These are phyloP conservation scores for Lactifluus echinatus DNA, from an alignment of 768 basidiomycete genomes.

Conservation along the genomic window DNA sequence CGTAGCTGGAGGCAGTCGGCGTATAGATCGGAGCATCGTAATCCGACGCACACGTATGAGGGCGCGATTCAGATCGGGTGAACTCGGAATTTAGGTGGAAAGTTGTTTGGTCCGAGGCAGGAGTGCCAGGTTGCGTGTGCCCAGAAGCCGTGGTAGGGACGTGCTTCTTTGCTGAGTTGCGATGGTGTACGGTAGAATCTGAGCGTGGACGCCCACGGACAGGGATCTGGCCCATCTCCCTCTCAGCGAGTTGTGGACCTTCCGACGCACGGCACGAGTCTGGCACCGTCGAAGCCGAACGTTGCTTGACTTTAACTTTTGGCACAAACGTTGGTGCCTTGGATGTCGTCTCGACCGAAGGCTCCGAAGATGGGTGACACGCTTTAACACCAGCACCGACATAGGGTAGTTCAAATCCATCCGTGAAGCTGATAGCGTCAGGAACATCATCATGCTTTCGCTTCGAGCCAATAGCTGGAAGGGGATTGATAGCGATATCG, in stretches of 20 bases:
- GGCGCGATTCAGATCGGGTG: conserved; percentile 8
- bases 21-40: conserved; percentile 9
- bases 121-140: conserved; percentile 13
- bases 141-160: neutral
- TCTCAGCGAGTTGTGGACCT: neutral
- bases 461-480: conserved; percentile 31
- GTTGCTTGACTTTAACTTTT: conserved; percentile 5
- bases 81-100: conserved; percentile 3
- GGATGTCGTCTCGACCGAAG: neutral
- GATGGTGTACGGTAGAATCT: conserved; percentile 1
- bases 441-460: conserved; percentile 37
- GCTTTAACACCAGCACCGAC: conserved; percentile 30
- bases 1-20: neutral
- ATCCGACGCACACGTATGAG: conserved; percentile 1
- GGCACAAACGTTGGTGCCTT: neutral
- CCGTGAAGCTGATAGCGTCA: conserved; percentile 22
- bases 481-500: conserved; percentile 10
- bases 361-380: neutral
- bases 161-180: conserved; percentile 4
- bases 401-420: conserved; percentile 37
- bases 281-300: neutral
- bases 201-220: conserved; percentile 16
- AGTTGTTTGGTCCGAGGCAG: conserved; percentile 2
- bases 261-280: conserved; percentile 4
- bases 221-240: conserved; percentile 7